These are phyloP conservation scores for Gloeopeniophorella convolvens DNA, from an alignment of 768 basidiomycete species.

Conservation along the genomic window DNA sequence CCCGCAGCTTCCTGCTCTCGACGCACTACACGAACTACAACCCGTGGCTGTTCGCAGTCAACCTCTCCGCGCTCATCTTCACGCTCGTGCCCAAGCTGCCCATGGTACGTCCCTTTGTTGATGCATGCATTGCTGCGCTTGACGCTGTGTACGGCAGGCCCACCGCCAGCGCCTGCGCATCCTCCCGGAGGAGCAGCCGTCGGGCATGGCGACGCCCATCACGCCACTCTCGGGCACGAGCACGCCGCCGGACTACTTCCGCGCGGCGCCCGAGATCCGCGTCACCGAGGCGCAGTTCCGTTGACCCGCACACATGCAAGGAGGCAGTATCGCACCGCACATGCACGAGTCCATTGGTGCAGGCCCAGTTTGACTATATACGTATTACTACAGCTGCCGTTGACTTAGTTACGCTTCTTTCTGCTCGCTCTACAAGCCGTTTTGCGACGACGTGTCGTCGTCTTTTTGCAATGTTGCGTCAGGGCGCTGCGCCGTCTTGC, in stretches of 20 bases:
- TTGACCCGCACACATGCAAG: conserved; percentile 14
- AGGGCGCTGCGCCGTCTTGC: too few species aligned
- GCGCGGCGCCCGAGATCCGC: conserved; percentile 27
- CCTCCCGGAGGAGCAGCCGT: conserved; percentile 55
- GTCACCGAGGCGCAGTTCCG: conserved; percentile 46
- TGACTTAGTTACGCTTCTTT: background rate
- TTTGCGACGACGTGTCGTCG: background rate
- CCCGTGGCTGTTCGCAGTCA: conserved; percentile 88
- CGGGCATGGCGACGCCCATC: conserved; percentile 61
- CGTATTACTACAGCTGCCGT: background rate
- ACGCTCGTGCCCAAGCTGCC: conserved; percentile 96
- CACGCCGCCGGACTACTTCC: conserved; percentile 25
- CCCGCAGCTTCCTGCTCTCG: conserved; percentile 80
- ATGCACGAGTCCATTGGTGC: background rate
- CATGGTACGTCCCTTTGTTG: conserved; percentile 45
- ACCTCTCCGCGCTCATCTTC: conserved; percentile 72
- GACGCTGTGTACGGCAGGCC: conserved; percentile 39
- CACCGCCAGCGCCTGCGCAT: conserved; percentile 81
- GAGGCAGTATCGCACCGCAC: conserved; percentile 14
- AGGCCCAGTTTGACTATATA: background rate
- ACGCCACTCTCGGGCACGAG: conserved; percentile 50
- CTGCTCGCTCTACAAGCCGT: background rate
- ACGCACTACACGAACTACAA: conserved; percentile 99
- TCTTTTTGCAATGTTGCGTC: background rate
- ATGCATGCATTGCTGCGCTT: background rate